These are phyloP conservation scores for Gossypium lobatum DNA, from an alignment of 441 rosid genomes.

Conservation along the genomic window DNA sequence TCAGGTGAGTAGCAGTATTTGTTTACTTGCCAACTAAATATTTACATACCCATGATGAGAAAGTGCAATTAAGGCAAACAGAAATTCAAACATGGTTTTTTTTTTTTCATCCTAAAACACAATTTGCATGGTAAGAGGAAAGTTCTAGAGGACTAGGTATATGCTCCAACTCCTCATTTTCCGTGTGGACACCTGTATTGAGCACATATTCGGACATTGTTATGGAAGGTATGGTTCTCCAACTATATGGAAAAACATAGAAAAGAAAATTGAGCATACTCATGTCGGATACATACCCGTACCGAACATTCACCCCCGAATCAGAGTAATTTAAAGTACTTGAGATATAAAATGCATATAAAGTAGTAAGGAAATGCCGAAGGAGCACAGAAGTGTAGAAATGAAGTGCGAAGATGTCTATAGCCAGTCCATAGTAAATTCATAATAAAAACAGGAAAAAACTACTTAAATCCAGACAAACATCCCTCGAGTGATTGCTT, in stretches of 20 bases:
- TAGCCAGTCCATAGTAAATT: not conserved
- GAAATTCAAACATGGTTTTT: not conserved
- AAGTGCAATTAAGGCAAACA: not conserved
- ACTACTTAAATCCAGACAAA: not conserved
- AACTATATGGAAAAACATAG: not conserved
- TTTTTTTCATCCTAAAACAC: not conserved
- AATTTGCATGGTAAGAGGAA: not conserved
- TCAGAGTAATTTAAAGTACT: not conserved
- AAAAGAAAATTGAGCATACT: not conserved
- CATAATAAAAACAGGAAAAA: not conserved
- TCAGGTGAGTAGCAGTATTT: not conserved
- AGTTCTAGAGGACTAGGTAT: not conserved
- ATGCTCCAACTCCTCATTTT: not conserved
- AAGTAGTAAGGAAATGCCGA: not conserved
- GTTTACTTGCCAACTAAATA: not conserved
- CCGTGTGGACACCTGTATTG: not conserved
- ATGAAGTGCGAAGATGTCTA: not conserved
- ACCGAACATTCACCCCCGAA: not conserved
- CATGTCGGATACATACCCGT: not conserved
- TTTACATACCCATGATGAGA: not conserved
- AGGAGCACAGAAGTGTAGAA: not conserved
- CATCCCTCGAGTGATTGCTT: constrained; percentile 25
- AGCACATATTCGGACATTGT: not conserved
- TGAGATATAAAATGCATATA: not conserved
- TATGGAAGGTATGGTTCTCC: not conserved